These are phyloP conservation scores for Citrullus mucosospermus DNA, from an alignment of 306 rosid species.

Conservation along the genomic window DNA sequence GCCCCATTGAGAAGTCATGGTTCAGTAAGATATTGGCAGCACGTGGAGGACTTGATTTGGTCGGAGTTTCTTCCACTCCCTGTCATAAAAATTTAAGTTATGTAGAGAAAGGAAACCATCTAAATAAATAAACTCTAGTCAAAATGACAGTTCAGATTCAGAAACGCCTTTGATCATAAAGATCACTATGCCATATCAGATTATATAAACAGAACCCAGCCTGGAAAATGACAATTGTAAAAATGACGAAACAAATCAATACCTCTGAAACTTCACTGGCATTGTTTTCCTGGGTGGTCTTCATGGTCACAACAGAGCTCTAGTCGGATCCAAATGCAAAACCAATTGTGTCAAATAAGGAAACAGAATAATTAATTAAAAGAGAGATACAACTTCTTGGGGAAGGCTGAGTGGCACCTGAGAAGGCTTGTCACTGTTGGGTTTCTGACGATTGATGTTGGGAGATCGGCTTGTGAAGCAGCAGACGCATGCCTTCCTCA, in stretches of 20 bases:
- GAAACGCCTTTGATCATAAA: neutral
- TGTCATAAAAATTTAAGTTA: conserved; percentile 19
- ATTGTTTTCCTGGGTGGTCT: conserved; percentile 19
- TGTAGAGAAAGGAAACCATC: neutral
- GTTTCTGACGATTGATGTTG: conserved; percentile 3
- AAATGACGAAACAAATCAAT: conserved; percentile 6
- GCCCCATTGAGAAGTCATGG: conserved; percentile 68
- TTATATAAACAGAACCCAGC: neutral
- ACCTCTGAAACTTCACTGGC: conserved; percentile 28
- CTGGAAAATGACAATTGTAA: neutral
- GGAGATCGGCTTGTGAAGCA: conserved; percentile 27
- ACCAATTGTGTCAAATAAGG: conserved; percentile 7
- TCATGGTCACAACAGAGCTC: conserved; percentile 38
- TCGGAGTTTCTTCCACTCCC: conserved; percentile 23
- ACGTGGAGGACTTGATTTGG: conserved; percentile 19
- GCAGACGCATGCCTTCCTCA: conserved; percentile 35
- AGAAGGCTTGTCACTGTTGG: conserved; percentile 10
- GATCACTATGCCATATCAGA: neutral
- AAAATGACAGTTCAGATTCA: neutral
- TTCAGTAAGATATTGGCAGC: conserved; percentile 51
- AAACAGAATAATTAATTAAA: neutral
- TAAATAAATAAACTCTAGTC: neutral
- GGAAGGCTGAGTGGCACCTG: conserved; percentile 7
- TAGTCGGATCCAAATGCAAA: conserved; percentile 18
- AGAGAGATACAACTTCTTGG: neutral